Conservation (phyloP, 768 basidiomycete genomes). For the Boletus tylopilopsis region DNA sequence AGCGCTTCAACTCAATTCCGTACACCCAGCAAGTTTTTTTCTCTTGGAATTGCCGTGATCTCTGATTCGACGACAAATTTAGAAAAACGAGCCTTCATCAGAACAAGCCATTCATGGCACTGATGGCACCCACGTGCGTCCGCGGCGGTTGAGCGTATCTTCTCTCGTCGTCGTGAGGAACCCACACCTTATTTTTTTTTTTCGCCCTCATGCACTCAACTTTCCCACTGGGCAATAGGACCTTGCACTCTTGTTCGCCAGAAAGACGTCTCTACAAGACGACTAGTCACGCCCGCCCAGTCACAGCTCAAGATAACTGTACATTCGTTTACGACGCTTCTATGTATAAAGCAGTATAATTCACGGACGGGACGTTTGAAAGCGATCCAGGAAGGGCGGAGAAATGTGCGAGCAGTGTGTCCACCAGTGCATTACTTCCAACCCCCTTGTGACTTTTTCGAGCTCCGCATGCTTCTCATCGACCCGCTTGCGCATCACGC, state of each 20-base stretch:
- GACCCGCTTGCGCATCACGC: no score
- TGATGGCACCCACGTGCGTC: background rate
- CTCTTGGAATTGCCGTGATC: background rate
- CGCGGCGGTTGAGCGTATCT: constrained; percentile 14
- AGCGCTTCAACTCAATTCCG: background rate
- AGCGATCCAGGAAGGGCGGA: no score
- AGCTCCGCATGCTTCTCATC: no score
- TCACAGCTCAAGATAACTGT: background rate
- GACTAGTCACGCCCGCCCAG: background rate
- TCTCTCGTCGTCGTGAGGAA: constrained; percentile 18
- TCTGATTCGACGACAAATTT: background rate
- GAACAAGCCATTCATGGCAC: constrained; percentile 3
- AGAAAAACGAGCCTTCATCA: constrained; percentile 5
- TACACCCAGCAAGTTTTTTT: background rate
- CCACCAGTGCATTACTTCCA: no score
- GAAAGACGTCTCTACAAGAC: background rate
- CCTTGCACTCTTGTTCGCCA: constrained; percentile 16
- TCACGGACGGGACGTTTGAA: no score
- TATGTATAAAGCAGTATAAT: no score
- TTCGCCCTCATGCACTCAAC: background rate
- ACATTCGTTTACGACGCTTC: background rate
- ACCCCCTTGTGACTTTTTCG: no score
- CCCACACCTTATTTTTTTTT: background rate
- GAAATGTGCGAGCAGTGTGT: no score
- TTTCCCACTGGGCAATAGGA: constrained; percentile 21